Conservation (phyloP, 352 stramenopile genomes). For the Phytophthora pinifolia region DNA sequence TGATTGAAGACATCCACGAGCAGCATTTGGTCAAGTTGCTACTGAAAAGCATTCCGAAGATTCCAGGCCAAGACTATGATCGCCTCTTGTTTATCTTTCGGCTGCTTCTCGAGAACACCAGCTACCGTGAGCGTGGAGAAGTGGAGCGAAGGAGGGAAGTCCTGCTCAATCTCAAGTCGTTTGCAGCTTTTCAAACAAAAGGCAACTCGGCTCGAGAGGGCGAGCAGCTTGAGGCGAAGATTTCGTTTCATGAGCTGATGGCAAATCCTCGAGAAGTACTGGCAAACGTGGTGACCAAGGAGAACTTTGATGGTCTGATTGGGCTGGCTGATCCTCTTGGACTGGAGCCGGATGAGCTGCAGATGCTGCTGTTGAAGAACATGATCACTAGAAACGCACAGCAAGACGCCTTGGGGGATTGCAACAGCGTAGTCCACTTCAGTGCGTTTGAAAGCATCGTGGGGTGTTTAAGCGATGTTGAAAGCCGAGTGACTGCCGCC, state of each 20-base stretch:
- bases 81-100: conserved; percentile 75
- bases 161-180: conserved; percentile 51
- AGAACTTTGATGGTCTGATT: conserved; percentile 55
- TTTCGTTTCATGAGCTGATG: conserved; percentile 77
- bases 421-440: conserved; percentile 13
- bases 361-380: conserved; percentile 77
- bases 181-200: conserved; percentile 18
- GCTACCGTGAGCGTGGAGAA: conserved; percentile 56
- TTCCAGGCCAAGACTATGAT: conserved; percentile 63
- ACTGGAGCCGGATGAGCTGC: conserved; percentile 65
- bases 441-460: conserved; percentile 36
- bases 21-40: conserved; percentile 57
- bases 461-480: conserved; percentile 32
- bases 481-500: conserved; percentile 47
- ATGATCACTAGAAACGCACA: conserved; percentile 39
- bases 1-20: conserved; percentile 81
- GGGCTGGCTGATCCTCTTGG: conserved; percentile 51
- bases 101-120: conserved; percentile 62
- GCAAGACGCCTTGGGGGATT: not conserved
- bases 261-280: conserved; percentile 60
- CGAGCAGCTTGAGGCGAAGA: not conserved
- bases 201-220: not conserved
- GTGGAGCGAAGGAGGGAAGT: conserved; percentile 63
- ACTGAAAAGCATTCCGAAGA: conserved; percentile 53
- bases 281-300: conserved; percentile 37